Percentiles rank a stretch among this genome's conserved stretches.
Evolutionary conservation across 441 rosid species (phyloP).

Genomic region (Jatropha multifida): DNA sequence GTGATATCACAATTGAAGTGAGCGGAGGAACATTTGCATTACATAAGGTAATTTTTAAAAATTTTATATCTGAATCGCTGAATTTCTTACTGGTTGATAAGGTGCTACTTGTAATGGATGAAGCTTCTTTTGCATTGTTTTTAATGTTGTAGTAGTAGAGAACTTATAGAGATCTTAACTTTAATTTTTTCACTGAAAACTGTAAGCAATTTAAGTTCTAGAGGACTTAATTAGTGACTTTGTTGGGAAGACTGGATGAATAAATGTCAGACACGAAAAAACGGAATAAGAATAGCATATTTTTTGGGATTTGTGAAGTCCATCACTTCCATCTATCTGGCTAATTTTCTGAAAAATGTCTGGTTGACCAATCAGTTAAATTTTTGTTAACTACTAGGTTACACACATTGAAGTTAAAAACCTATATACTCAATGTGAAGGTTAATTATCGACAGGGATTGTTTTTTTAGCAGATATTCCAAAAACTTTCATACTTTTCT

Average conservation of each 20-base stretch:
- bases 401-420: not conserved
- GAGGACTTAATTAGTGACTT: not conserved
- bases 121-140: not conserved
- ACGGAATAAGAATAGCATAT: not conserved
- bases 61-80: not conserved
- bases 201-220: not conserved
- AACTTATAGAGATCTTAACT: not conserved
- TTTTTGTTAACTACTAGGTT: not conserved
- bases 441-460: not conserved
- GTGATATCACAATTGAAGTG: slow-evolving; percentile 85
- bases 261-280: not conserved
- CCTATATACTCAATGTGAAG: not conserved
- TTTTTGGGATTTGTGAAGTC: not conserved
- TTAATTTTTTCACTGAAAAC: not conserved
- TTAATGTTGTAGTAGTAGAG: not conserved
- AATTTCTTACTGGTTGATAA: not conserved
- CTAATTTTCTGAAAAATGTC: not conserved
- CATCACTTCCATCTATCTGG: not conserved
- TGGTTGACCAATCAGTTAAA: not conserved
- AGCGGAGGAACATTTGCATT: slow-evolving; percentile 74
- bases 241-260: not conserved
- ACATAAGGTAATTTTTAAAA: slow-evolving; percentile 63
- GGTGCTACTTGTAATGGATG: not conserved
- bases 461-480: not conserved
- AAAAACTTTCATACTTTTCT: not conserved